A percentile compares a stretch with the other conserved stretches of the same genome.
phyloP scores from a whole-genome alignment of 2,329 filamentous ascomycete species.

The Fusarium penzigii region DNA sequence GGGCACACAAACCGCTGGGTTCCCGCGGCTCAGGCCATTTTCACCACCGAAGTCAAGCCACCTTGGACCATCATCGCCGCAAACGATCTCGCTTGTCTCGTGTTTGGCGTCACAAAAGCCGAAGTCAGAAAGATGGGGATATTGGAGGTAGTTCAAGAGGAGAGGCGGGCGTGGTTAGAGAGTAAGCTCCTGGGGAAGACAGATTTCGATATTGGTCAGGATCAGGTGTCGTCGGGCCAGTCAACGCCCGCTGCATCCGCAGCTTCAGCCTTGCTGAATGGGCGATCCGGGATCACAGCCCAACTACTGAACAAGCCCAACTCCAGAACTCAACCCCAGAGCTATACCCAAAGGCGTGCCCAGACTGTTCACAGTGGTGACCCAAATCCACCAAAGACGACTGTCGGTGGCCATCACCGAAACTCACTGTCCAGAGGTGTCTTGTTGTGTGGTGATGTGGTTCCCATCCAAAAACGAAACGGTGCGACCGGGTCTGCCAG shows the following conservation, averaged over 20 bases:
- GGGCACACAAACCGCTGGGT: slow-evolving; percentile 88
- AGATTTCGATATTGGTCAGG: slow-evolving; percentile 35
- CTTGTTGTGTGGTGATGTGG: slow-evolving; percentile 93
- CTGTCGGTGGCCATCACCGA: slow-evolving; percentile 61
- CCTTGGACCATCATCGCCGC: slow-evolving; percentile 97
- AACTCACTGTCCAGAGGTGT: slow-evolving; percentile 83
- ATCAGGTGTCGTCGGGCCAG: slow-evolving; percentile 35
- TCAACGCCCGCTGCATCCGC: slow-evolving; percentile 41
- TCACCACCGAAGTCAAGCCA: slow-evolving; percentile 86
- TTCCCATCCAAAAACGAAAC: slow-evolving; percentile 95
- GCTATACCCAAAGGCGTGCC: slow-evolving; percentile 55
- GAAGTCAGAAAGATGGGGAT: slow-evolving; percentile 96
- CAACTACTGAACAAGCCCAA: slow-evolving; percentile 82
- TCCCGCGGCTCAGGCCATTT: slow-evolving; percentile 91
- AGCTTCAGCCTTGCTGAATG: slow-evolving; percentile 63
- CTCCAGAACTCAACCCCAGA: slow-evolving; percentile 57
- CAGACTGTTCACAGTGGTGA: slow-evolving; percentile 64
- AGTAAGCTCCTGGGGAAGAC: slow-evolving; percentile 68
- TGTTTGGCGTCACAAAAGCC: slow-evolving; percentile 98
- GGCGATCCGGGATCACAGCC: slow-evolving; percentile 76
- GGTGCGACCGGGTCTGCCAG: slow-evolving; percentile 89
- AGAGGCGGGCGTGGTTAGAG: slow-evolving; percentile 86
- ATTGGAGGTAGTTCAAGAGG: slow-evolving; percentile 88
- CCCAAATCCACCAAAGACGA: slow-evolving; percentile 55
- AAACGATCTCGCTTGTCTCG: slow-evolving; percentile 92